Evolutionary conservation across 306 rosid species (phyloP), one percentile per base, ranked within the genome.

Genomic region (Cucumis cinereus): DNA sequence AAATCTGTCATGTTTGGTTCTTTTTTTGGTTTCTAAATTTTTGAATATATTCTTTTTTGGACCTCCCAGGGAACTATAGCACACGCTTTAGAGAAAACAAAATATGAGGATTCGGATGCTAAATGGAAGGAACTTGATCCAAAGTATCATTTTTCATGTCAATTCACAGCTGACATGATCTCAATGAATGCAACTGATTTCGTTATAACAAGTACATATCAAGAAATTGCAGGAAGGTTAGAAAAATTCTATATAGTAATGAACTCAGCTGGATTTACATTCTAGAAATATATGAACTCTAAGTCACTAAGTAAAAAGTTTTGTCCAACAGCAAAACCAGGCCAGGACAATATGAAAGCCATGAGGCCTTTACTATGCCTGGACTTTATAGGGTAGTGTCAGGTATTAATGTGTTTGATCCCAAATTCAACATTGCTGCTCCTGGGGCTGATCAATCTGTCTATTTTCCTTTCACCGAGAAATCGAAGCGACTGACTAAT

Each of bases 371-470:
- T 61, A 93, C 97, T 56, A 93, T 93, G 98, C 98, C 98, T 11
- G 97, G 97, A 78, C 87, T 93, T 73, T 84, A 77, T 35, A 88
- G 98, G 0, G 86, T 86, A 14, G 88, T 88, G 68, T 93, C 97
- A 0, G 98, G 98, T 80, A 89, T 90, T 85, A 85, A 81, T 84
- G 93, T 93, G 56, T 89, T 90, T 69, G 93, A 93, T 78, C 97
- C 98, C 8, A 93, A 88, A 85, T 89, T 93, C 89, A 93, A 93
- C 90, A 93, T 93, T 75, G 96, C 98, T 71, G 89, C 97, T 14
- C 98, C 98, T 4, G 98, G 98, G 14, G 98, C 98, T 81, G 98
- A 93, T 75, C 95, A 90, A 79, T 69, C 97, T 60, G 91, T 93
- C 20, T 93, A 93, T 85, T 93, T 93, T 77, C 93, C 98, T 71